Evolutionary conservation across 768 basidiomycete species (phyloP).

Genomic region (Cystofilobasidium bisporidii): DNA sequence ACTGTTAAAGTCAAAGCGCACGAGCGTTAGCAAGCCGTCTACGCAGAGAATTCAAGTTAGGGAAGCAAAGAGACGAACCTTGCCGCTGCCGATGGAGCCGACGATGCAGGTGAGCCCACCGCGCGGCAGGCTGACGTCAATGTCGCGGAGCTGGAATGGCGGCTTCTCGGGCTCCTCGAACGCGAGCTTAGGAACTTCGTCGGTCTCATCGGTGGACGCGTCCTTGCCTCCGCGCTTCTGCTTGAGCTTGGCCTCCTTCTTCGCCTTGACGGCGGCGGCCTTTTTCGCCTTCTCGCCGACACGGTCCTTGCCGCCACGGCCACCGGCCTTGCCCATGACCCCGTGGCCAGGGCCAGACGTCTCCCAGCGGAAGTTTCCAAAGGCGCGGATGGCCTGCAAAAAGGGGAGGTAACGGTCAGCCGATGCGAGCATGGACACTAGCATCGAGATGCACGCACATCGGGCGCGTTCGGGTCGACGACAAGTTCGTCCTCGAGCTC

Average conservation of each 20-base stretch:
- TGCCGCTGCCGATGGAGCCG: conserved; percentile 38
- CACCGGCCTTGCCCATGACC: conserved; percentile 9
- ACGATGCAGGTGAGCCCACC: conserved; percentile 36
- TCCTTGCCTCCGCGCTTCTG: conserved; percentile 26
- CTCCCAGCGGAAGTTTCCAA: conserved; percentile 27
- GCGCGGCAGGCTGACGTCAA: conserved; percentile 42
- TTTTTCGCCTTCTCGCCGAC: conserved; percentile 25
- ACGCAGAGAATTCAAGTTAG: no score
- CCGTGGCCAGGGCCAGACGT: background rate
- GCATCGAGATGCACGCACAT: background rate
- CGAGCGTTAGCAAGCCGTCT: background rate
- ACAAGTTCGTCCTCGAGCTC: conserved; percentile 48
- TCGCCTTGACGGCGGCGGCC: conserved; percentile 33
- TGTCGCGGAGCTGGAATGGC: conserved; percentile 48
- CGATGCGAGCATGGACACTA: background rate
- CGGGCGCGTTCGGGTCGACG: conserved; percentile 41
- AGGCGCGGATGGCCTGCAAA: conserved; percentile 20
- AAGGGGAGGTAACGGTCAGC: no score
- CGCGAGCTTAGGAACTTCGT: conserved; percentile 19
- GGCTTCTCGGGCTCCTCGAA: conserved; percentile 32
- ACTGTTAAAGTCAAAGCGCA: background rate
- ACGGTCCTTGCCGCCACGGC: conserved; percentile 28
- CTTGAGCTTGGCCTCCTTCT: conserved; percentile 29
- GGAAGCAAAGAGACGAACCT: conserved; percentile 15
- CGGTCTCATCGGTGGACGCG: conserved; percentile 28